phyloP scores from a whole-genome alignment of 2,329 filamentous ascomycete genomes.

The Herpotrichia juniperi region DNA sequence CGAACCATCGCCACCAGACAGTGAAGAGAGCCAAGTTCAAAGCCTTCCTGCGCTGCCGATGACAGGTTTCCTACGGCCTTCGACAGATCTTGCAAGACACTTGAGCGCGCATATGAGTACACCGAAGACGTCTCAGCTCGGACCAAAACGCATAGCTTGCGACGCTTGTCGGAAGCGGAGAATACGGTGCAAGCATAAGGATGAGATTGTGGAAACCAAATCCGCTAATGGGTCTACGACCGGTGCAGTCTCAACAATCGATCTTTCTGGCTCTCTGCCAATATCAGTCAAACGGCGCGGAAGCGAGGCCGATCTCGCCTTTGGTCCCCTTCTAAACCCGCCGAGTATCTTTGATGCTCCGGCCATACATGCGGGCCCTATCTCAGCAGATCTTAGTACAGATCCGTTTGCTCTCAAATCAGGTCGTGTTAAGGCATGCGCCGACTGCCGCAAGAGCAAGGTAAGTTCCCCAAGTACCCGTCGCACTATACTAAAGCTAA shows the following conservation, averaged over 20 bases:
- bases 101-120: conserved; percentile 56
- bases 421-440: conserved; percentile 67
- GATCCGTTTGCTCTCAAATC: conserved; percentile 58
- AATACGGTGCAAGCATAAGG: conserved; percentile 69
- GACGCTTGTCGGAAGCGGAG: conserved; percentile 67
- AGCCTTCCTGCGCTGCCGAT: conserved; percentile 30
- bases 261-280: conserved; percentile 37
- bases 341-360: conserved; percentile 11
- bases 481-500: conserved; percentile 19
- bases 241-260: conserved; percentile 24
- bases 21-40: conserved; percentile 17
- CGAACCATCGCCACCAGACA: conserved; percentile 21
- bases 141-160: conserved; percentile 66
- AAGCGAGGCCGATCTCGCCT: conserved; percentile 31
- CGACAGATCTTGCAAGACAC: conserved; percentile 37
- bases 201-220: conserved; percentile 51
- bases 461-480: conserved; percentile 47
- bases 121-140: conserved; percentile 63
- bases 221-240: conserved; percentile 16
- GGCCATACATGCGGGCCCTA: conserved; percentile 36
- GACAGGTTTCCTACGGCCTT: conserved; percentile 44
- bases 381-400: conserved; percentile 40
- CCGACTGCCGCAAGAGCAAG: conserved; percentile 72
- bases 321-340: conserved; percentile 9
- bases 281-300: conserved; percentile 41